Base-by-base conservation (phyloP, 495 filamentous ascomycete genomes). In the Penicillium coprophilum region DNA sequence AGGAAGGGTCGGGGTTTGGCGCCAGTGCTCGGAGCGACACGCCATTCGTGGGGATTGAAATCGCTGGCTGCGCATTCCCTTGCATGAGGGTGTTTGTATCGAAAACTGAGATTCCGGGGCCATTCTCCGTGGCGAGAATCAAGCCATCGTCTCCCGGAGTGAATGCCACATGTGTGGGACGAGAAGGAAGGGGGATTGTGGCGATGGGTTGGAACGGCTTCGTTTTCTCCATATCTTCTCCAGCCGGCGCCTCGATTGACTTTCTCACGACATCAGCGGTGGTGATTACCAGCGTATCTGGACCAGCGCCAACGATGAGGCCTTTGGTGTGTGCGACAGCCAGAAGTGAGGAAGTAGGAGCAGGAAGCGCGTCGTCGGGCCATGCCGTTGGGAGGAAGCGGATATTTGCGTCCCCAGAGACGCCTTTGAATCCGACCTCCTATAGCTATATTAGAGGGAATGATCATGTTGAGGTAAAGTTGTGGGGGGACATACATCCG, bases 151-250 rank as follows among this genome's bases (percentile, higher is more conserved):
- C 95, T 61, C 91, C 87, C 45, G 88, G 82, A 0, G 90, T 91
- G 64, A 97, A 99, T 24, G 87, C 88, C 8, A 97, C 79, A 69
- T 99, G 95, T 6, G 91, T 93, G 43, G 96, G 82, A 61, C 89
- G 81, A 59, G 86, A 80, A 7, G 86, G 84, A 46, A 96, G 73
- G 6, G 86, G 75, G 12, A 97, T 76, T 36, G 79, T 88, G 21
- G 88, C 74, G 58, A 90, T 83, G 24, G 94, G 88, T 43, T 82
- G 79, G 65, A 95, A 97, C 1, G 81, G 66, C 58, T 87, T 87
- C 38, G 85, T 75, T 59, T 89, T 85, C 8, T 66, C 57, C 60
- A 80, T 82, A 20, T 83, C 82, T 53, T 77, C 81, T 23, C 75
- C 73, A 38, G 82, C 79, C 4, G 80, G 71, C 11, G 71, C 74